phyloP scores from a whole-genome alignment of 352 stramenopile genomes.

The Phytophthora hibernalis region DNA sequence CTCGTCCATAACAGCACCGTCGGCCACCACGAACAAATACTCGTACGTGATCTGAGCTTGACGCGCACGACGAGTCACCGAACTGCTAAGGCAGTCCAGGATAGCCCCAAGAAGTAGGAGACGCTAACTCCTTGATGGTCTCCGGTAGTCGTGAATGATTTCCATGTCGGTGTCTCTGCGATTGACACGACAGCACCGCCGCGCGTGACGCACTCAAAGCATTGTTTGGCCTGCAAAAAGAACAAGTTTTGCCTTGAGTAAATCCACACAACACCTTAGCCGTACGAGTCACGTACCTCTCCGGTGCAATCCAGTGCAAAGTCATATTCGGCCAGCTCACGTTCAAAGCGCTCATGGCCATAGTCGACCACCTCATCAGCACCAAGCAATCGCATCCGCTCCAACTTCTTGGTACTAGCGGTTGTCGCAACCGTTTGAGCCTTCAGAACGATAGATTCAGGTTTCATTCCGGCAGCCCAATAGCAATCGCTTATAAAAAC shows the following conservation, averaged over 20 bases:
- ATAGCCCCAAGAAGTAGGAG: conserved; percentile 55
- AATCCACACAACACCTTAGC: background rate
- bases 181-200: conserved; percentile 69
- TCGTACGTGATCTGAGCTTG: conserved; percentile 63
- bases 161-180: conserved; percentile 56
- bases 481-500: conserved; percentile 3
- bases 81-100: conserved; percentile 70
- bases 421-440: conserved; percentile 76
- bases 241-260: background rate
- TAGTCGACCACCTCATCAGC: conserved; percentile 82
- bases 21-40: conserved; percentile 54
- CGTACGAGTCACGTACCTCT: conserved; percentile 48
- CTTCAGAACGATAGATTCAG: conserved; percentile 21
- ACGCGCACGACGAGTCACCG: conserved; percentile 57
- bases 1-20: conserved; percentile 58
- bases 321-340: conserved; percentile 74
- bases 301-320: conserved; percentile 80
- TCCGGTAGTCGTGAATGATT: conserved; percentile 37
- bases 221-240: conserved; percentile 50
- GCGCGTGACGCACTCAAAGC: conserved; percentile 68
- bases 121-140: conserved; percentile 45
- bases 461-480: background rate
- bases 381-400: conserved; percentile 69
- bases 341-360: conserved; percentile 67
- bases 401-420: conserved; percentile 67